Evolutionary conservation across 140 eudicot species (phyloP).

Genomic region (Flaveria floridana): DNA sequence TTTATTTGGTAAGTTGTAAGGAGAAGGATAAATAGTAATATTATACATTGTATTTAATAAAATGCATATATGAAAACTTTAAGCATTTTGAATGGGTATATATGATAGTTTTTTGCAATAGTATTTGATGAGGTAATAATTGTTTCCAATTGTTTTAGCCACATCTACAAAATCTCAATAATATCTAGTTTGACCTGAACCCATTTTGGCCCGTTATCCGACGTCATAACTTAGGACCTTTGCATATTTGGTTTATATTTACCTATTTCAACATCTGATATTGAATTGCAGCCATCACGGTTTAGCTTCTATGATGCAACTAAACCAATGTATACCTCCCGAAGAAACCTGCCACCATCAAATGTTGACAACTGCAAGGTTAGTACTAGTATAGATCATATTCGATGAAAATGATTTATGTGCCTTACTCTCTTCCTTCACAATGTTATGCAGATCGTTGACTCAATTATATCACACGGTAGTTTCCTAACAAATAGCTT

Average conservation of each 20-base stretch:
- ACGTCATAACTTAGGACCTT: background rate
- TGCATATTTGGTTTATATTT: background rate
- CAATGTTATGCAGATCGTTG: slow-evolving; percentile 63
- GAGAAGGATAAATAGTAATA: slow-evolving; percentile 2
- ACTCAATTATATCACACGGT: slow-evolving; percentile 91
- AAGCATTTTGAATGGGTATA: background rate
- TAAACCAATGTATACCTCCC: slow-evolving; percentile 93
- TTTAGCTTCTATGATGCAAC: slow-evolving; percentile 91
- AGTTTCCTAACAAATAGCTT: slow-evolving; percentile 73
- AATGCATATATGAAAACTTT: background rate
- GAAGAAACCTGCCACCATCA: slow-evolving; percentile 95
- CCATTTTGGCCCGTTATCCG: background rate
- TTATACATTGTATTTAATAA: background rate
- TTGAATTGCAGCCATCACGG: slow-evolving; percentile 66
- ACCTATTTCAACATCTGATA: slow-evolving; percentile 14
- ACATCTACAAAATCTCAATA: background rate
- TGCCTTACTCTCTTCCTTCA: slow-evolving; percentile 16
- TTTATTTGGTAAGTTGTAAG: background rate
- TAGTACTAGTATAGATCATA: slow-evolving; percentile 8
- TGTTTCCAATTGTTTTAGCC: background rate
- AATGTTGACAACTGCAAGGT: slow-evolving; percentile 90
- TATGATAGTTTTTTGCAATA: no score
- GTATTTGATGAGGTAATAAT: background rate
- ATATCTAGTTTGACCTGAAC: background rate
- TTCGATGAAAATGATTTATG: background rate